Conservation (phyloP, 805 yeast species). For the Teunomyces tritomae region DNA sequence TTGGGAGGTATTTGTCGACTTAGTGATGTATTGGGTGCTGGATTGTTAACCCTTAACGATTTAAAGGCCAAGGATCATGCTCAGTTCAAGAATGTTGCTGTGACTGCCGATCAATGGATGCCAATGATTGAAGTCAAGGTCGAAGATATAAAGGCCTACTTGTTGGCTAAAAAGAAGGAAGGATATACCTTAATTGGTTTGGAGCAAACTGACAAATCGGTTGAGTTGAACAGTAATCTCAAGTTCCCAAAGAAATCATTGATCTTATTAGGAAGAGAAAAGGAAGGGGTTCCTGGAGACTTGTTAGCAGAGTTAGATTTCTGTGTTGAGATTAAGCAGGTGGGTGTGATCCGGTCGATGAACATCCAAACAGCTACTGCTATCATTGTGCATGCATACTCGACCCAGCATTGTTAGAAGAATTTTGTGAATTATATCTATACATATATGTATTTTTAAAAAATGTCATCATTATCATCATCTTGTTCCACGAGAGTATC, state of each 20-base stretch:
- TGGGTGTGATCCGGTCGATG: constrained; percentile 92
- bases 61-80: constrained; percentile 56
- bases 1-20: constrained; percentile 91
- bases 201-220: constrained; percentile 91
- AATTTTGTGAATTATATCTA: not conserved
- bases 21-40: constrained; percentile 91
- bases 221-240: constrained; percentile 59
- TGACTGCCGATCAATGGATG: constrained; percentile 95
- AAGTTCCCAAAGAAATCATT: constrained; percentile 78
- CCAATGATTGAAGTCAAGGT: constrained; percentile 78
- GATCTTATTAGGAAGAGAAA: constrained; percentile 79
- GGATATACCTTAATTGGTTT: constrained; percentile 88
- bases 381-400: constrained; percentile 86
- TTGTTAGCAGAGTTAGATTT: constrained; percentile 76
- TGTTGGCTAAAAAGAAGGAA: constrained; percentile 59
- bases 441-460: constrained; percentile 11
- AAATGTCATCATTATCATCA: constrained; percentile 29
- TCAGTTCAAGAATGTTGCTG: constrained; percentile 85
- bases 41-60: constrained; percentile 74
- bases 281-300: constrained; percentile 89
- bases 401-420: constrained; percentile 57
- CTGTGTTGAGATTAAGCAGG: constrained; percentile 89
- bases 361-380: constrained; percentile 97
- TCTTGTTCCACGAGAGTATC: constrained; percentile 45
- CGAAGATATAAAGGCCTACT: constrained; percentile 50